Base-by-base conservation (phyloP, 73 alveolate genomes). In the Paramecium sexaurelia region DNA sequence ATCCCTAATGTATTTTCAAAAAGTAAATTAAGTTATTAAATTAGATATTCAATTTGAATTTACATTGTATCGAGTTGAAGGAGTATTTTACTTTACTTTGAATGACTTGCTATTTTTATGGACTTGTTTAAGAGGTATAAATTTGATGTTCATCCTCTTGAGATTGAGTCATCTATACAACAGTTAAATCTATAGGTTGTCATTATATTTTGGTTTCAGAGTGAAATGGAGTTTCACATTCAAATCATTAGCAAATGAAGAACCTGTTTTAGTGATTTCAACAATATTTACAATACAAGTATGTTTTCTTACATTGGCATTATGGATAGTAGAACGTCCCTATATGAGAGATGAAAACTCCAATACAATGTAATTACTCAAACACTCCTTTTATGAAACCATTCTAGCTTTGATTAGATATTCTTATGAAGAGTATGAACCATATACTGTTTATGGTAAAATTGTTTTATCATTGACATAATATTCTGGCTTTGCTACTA, bases 401-500 rank as follows among this genome's bases (percentile, higher is more conserved):
- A 61, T 61, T 17, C n/a, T 61, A 11, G 83, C 83, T 5, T 32
- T 61, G 26, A 61, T 61, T 9, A 26, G 83, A 29, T 61, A 61
- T 24, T 26, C 83, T 29, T 61, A 61, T 61, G 83, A 61, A 29
- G 83, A 61, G 19, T 61, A 61, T 24, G 83, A 61, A 26, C 83
- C 83, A 29, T 29, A 29, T 29, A 61, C 83, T 29, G 83, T 61
- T 29, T 61, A 61, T 61, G 83, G 83, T 7, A 61, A 61, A 32
- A 61, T 61, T 0, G 83, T 61, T 29, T 8, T 61, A 26, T 10
- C 83, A 26, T 24, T 61, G 4, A 61, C 83, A 61, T 29, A 61
- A 61, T 61, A 61, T 27, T 61, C 83, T 61, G 83, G 83, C 6
- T 61, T 61, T 61, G 83, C 83, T 24, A 61, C 83, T 22, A 61